Evolutionary conservation across 768 basidiomycete genomes (phyloP).

Genomic region (Coprinopsis sp.): DNA sequence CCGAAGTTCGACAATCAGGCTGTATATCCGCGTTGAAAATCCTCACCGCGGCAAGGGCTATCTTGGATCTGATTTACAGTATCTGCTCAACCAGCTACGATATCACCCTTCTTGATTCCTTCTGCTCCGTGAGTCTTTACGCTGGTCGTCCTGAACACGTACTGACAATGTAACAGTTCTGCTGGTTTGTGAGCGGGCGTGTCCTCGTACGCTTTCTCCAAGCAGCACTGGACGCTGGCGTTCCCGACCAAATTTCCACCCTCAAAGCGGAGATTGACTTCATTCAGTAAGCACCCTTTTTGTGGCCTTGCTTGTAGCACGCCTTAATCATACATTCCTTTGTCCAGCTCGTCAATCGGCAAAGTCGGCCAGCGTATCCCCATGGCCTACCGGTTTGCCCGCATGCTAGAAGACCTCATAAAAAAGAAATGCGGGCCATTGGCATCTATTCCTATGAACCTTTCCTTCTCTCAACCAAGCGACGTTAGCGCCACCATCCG

Average conservation of each 20-base stretch:
- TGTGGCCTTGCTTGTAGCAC: neutral
- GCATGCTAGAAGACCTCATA: constrained; percentile 51
- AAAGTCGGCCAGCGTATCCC: constrained; percentile 67
- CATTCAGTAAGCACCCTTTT: constrained; percentile 45
- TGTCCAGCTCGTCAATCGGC: constrained; percentile 47
- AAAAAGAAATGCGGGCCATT: constrained; percentile 32
- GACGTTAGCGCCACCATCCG: constrained; percentile 25
- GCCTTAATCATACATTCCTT: neutral
- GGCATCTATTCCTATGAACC: constrained; percentile 22
- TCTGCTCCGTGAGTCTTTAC: constrained; percentile 50
- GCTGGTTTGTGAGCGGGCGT: constrained; percentile 66
- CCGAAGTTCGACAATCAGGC: constrained; percentile 49
- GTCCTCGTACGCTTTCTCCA: constrained; percentile 64
- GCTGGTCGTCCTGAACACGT: too few relatives aligned
- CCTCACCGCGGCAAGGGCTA: constrained; percentile 58
- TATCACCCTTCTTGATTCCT: constrained; percentile 63
- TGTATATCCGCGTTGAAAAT: constrained; percentile 71
- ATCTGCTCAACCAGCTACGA: constrained; percentile 71
- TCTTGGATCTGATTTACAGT: constrained; percentile 62
- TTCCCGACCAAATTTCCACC: constrained; percentile 51
- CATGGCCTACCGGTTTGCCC: constrained; percentile 55
- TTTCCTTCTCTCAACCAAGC: constrained; percentile 31
- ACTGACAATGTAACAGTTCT: constrained; percentile 44
- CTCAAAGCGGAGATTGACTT: constrained; percentile 63
- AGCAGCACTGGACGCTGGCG: constrained; percentile 55